A percentile compares a stretch with the other conserved stretches of the same genome.
Evolutionary conservation across 1,139 yeast species (phyloP).

Genomic region (Candida tunisiensis): DNA sequence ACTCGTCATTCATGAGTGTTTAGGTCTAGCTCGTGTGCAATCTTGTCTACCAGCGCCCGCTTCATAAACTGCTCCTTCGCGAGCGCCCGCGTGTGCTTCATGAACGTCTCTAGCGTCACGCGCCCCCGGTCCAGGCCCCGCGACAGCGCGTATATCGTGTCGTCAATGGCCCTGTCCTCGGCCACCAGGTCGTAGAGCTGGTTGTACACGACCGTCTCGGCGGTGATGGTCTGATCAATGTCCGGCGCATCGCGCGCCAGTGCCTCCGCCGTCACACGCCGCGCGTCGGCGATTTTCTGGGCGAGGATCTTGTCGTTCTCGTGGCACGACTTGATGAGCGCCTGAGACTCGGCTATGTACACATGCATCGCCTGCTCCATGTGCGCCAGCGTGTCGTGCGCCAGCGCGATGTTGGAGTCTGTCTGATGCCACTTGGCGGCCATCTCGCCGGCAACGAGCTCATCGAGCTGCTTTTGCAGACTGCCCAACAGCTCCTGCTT

Average conservation of each 20-base stretch:
- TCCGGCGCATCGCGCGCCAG: slow-evolving; percentile 16
- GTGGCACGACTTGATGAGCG: slow-evolving; percentile 12
- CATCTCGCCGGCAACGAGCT: slow-evolving; percentile 6
- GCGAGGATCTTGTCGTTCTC: slow-evolving; percentile 18
- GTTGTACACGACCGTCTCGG: slow-evolving; percentile 30
- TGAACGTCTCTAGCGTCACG: slow-evolving; percentile 32
- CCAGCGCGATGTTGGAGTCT: slow-evolving; percentile 8
- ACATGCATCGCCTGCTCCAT: slow-evolving; percentile 11
- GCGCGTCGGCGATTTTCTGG: slow-evolving; percentile 14
- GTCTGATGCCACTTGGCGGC: slow-evolving; percentile 14
- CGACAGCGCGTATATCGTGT: slow-evolving; percentile 42
- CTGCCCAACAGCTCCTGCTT: slow-evolving; percentile 12
- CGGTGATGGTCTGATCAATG: slow-evolving; percentile 26
- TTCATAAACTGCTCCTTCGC: slow-evolving; percentile 55
- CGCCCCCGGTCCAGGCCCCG: slow-evolving; percentile 35
- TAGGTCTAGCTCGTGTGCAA: slow-evolving; percentile 4
- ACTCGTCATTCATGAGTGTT: too few species aligned
- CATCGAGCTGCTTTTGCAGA: slow-evolving; percentile 5
- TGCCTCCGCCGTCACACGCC: slow-evolving; percentile 17
- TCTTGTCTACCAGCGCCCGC: slow-evolving; percentile 12
- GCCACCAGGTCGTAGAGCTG: slow-evolving; percentile 53
- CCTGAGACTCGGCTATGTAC: slow-evolving; percentile 16
- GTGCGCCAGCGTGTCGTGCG: slow-evolving; percentile 12
- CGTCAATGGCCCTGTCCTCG: slow-evolving; percentile 53
- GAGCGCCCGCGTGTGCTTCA: slow-evolving; percentile 39